Evolutionary conservation across 129 eudicot genomes (phyloP), one percentile per base, ranked within the genome.

Genomic region (Artemisia argyi): DNA sequence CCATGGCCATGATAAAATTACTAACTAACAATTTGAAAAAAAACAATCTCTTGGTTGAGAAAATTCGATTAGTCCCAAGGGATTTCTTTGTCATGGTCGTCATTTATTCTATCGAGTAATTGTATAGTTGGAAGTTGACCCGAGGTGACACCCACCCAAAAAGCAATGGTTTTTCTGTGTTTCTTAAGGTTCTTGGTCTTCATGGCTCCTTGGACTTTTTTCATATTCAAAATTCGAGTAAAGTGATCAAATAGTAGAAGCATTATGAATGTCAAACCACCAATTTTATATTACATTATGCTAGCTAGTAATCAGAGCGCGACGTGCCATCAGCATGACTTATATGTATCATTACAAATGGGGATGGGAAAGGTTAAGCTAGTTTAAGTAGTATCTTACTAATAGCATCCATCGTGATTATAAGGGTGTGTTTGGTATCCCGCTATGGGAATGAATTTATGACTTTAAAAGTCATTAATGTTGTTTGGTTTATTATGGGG

Each of bases 141-240:
- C 3, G 26, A 18, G 7, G 63, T 22, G 63, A 58, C 63, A 58
- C 63, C 63, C 63, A 58, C 35, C 63, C 4, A 20, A 20, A 55
- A 58, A 58, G 63, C 63, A 58, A 57, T 3, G 63, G 63, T 57
- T 28, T 9, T 57, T 57, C 62, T 20, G 32, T n/a, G 61, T 55
- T 17, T 17, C 11, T 2, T 3, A 55, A 17, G 61, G 18, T 24
- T 24, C 26, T 24, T 24, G 60, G 60, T 17, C 11, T 55, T 55
- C 60, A 17, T 55, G 24, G 60, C 26, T 55, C 26, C 6, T 53
- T n/a, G 13, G 26, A 57, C 62, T 19, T 57, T 19, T 57, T 8
- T 24, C 26, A 24, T 0, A 24, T 24, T 24, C 26, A 20, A 58
- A 58, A 11, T 28, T 19, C 3, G 7, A 58, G 5, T 56, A 57